Evolutionary conservation across 2,329 filamentous ascomycete species (phyloP).

Genomic region (Lomentospora prolificans): DNA sequence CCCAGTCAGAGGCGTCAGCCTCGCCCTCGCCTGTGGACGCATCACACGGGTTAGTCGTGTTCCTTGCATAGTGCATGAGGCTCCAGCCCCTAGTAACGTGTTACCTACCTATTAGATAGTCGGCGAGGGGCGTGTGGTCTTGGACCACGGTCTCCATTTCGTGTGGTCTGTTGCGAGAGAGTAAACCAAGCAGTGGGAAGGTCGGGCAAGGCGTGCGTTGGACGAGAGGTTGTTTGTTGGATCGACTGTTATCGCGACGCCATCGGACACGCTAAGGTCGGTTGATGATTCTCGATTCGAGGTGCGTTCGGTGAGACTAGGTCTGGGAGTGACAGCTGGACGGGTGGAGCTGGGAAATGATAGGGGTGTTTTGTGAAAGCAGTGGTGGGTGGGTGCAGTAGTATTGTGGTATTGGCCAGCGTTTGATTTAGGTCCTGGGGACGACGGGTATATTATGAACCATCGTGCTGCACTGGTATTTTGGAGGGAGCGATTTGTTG

Average conservation of each 20-base stretch:
- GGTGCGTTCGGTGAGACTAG: neutral
- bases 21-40: slow-evolving; percentile 37
- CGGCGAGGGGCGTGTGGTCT: slow-evolving; percentile 77
- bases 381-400: neutral
- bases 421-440: neutral
- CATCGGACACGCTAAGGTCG: neutral
- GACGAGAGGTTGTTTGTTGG: neutral
- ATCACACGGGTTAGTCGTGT: slow-evolving; percentile 15
- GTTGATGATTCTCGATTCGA: neutral
- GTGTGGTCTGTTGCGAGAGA: neutral
- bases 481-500: too few relatives aligned
- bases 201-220: neutral
- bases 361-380: neutral
- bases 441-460: neutral
- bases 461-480: neutral
- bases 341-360: neutral
- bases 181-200: neutral
- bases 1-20: slow-evolving; percentile 37
- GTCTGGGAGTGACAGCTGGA: neutral
- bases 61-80: neutral
- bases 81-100: neutral
- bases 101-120: slow-evolving; percentile 72
- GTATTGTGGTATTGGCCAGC: too few relatives aligned
- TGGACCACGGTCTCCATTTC: slow-evolving; percentile 80
- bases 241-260: neutral